Percentiles rank a stretch among this genome's conserved stretches.
Evolutionary conservation across 2,329 filamentous ascomycete genomes (phyloP).

Genomic region (Aspergillus sp.): DNA sequence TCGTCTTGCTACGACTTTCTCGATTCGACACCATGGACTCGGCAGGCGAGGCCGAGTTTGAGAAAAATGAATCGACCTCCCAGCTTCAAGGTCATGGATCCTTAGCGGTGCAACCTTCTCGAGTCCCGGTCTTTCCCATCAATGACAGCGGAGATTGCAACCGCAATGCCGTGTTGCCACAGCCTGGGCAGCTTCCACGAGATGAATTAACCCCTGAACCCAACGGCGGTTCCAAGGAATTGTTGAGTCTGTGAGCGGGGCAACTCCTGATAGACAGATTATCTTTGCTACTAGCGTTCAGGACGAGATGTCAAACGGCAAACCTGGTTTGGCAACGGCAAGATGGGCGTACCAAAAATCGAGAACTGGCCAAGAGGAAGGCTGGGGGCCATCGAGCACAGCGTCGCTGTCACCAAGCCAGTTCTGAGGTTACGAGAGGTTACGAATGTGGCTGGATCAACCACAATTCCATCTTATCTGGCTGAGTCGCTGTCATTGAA

Average conservation of each 20-base stretch:
- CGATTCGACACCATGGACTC: neutral
- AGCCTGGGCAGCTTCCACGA: neutral
- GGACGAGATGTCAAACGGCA: constrained; percentile 13
- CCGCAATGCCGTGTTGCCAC: neutral
- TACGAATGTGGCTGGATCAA: constrained; percentile 1
- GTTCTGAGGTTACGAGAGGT: neutral
- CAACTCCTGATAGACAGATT: constrained; percentile 1
- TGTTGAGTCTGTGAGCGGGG: neutral
- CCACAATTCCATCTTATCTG: neutral
- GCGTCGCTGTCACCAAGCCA: neutral
- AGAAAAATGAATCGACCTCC: neutral
- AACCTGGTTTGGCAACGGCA: constrained; percentile 3
- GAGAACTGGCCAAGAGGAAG: neutral
- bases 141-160: neutral
- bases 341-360: neutral
- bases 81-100: neutral
- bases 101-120: neutral
- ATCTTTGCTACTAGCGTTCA: constrained; percentile 1
- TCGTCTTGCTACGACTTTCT: neutral
- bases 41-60: neutral
- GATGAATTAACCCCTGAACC: constrained; percentile 2
- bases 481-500: neutral
- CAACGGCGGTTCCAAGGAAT: neutral
- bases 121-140: neutral
- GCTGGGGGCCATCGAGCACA: neutral